phyloP scores from a whole-genome alignment of 148 eudicot genomes.

The Silene conica region DNA sequence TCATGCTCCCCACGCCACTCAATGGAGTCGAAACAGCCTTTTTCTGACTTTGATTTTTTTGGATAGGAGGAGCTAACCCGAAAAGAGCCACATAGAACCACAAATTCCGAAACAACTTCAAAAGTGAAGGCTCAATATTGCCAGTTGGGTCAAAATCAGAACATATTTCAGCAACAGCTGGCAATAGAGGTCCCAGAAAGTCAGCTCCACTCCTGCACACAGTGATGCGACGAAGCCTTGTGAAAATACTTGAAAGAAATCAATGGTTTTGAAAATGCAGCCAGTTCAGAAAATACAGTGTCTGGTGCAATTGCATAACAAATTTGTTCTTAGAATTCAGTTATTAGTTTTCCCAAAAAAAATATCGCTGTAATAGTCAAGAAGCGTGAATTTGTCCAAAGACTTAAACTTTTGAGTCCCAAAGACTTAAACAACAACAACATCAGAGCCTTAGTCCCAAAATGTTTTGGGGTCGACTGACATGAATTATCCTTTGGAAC shows the following conservation, averaged over 20 bases:
- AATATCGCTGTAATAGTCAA: neutral
- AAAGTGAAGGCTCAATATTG: conserved; percentile 83
- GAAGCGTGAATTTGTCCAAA: neutral
- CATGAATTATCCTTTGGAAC: too few relatives aligned
- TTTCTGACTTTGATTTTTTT: conserved; percentile 43
- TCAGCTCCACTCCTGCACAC: conserved; percentile 95
- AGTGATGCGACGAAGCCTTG: conserved; percentile 3
- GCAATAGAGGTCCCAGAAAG: conserved; percentile 95
- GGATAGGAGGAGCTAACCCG: conserved; percentile 96
- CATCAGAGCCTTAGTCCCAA: too few relatives aligned
- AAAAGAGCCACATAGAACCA: conserved; percentile 98
- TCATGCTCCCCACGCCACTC: conserved; percentile 75
- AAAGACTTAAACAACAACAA: too few relatives aligned
- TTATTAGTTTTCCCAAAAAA: neutral
- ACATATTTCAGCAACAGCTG: conserved; percentile 96
- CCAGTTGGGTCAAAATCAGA: conserved; percentile 85
- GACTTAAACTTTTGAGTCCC: neutral
- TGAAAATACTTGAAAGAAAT: neutral
- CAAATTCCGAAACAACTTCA: conserved; percentile 91
- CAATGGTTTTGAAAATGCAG: neutral
- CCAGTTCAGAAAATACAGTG: neutral
- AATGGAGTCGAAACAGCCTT: conserved; percentile 66
- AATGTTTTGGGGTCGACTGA: too few relatives aligned
- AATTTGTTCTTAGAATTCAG: neutral
- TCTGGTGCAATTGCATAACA: neutral